Base-by-base conservation (phyloP, 2,329 filamentous ascomycete genomes). In the Conoideocrella luteorostrata region DNA sequence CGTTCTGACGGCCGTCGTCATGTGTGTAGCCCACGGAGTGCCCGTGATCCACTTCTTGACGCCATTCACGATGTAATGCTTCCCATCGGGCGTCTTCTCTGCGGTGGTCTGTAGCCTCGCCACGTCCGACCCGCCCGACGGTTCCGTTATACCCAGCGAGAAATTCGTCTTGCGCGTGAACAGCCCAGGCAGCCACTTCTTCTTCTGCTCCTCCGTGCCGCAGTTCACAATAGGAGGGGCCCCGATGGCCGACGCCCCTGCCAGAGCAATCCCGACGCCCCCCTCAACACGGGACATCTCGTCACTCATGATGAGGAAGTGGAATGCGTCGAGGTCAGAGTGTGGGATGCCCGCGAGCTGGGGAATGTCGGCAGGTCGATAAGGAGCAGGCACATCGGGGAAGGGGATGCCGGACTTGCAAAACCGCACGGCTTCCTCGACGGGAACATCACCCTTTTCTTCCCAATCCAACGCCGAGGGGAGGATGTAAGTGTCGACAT, bases 11-110 rank as follows among this genome's bases (percentile, higher is more conserved):
- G 79, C 80, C 11, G 79, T 77, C 0, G 79, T 80, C 58, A 76
- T 74, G 56, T 79, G 78, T 39, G 78, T 71, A 11, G 80, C 75
- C 68, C 71, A 79, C 2, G 77, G 71, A 12, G 69, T 75, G 37
- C 78, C 78, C 1, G 81, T 83, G 50, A 85, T 84, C 78, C 79
- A 82, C 57, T 82, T 82, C 67, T 85, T 84, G 40, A 72, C 71
- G 1, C 80, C 81, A 45, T 81, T 82, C n/a, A 84, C 77, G 28
- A 82, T 54, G 52, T 82, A 85, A 39, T 65, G 57, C 26, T 68
- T 63, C 0, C 72, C 74, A 29, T 74, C 66, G 2, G 49, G 11
- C 0, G 58, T 50, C 21, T 64, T 66, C 29, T 61, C 56, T 0
- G 82, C 82, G 0, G 75, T 82, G 3, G 81, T 83, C 41, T 69